A percentile compares a stretch with the other conserved stretches of the same genome.
Conservation (phyloP, 2,329 filamentous ascomycete genomes). For the Onygenales sp. region DNA sequence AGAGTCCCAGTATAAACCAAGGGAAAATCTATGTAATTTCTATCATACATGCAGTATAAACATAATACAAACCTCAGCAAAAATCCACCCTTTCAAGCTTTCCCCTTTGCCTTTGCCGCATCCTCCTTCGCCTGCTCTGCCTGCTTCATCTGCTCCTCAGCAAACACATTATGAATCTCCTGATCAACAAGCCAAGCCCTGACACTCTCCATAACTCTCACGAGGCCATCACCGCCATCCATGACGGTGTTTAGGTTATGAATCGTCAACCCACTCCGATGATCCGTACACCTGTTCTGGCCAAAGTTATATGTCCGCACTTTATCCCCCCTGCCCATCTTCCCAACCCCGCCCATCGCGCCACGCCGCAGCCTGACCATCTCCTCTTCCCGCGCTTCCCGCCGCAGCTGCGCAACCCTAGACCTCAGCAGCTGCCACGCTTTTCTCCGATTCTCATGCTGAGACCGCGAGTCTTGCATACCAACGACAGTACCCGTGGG, state of each 20-base stretch:
- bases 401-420: constrained; percentile 66
- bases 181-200: constrained; percentile 63
- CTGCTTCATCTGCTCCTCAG: constrained; percentile 47
- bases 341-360: constrained; percentile 64
- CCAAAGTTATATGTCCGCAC: constrained; percentile 81
- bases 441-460: constrained; percentile 76
- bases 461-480: constrained; percentile 88
- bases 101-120: not conserved
- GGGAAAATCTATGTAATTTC: too few relatives aligned
- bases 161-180: constrained; percentile 63
- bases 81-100: not conserved
- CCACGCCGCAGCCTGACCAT: constrained; percentile 64
- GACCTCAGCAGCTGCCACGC: constrained; percentile 81
- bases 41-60: too few relatives aligned
- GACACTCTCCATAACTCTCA: constrained; percentile 69
- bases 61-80: not conserved
- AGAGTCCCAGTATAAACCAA: too few relatives aligned
- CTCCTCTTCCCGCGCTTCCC: constrained; percentile 77
- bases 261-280: constrained; percentile 69
- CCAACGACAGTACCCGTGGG: constrained; percentile 79
- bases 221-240: constrained; percentile 61
- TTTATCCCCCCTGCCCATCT: constrained; percentile 86
- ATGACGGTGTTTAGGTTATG: constrained; percentile 76
- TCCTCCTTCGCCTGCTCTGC: constrained; percentile 5
- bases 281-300: constrained; percentile 78